Evolutionary conservation across 768 basidiomycete genomes (phyloP).

Genomic region (Panaeolus cyanescens): DNA sequence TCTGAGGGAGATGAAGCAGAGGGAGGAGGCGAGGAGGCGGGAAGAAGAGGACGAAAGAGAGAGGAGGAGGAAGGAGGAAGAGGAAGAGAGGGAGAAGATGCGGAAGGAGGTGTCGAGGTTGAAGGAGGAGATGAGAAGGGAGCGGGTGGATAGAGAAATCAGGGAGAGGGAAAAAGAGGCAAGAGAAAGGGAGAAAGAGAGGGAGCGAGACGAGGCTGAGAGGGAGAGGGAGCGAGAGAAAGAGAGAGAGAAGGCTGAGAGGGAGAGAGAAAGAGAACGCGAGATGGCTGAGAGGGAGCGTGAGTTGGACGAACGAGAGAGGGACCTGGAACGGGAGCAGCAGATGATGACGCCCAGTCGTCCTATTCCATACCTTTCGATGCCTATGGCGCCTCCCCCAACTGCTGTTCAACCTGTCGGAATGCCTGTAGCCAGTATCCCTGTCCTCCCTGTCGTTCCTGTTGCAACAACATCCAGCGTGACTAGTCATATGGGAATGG

Average conservation of each 20-base stretch:
- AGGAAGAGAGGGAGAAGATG: conserved; percentile 6
- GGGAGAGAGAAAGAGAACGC: conserved; percentile 10
- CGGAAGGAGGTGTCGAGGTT: not conserved
- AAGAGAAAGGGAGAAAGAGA: not conserved
- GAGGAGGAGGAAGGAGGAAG: conserved; percentile 5
- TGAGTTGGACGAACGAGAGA: conserved; percentile 15
- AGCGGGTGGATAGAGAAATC: conserved; percentile 9
- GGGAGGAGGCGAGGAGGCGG: conserved; percentile 5
- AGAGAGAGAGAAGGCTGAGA: conserved; percentile 9
- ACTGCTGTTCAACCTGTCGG: not conserved
- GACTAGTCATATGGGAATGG: no score
- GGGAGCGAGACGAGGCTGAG: conserved; percentile 8
- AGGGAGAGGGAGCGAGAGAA: conserved; percentile 9
- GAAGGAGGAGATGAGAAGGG: conserved; percentile 10
- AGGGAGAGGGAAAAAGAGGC: not conserved
- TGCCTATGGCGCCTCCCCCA: conserved; percentile 13
- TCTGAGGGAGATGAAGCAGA: conserved; percentile 7
- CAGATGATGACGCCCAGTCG: conserved; percentile 10
- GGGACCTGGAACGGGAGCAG: conserved; percentile 11
- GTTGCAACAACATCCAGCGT: no score
- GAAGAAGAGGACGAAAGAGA: conserved; percentile 6
- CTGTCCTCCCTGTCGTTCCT: not conserved
- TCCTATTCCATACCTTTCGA: conserved; percentile 21
- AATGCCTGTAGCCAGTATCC: not conserved
- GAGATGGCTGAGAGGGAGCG: conserved; percentile 6